Base-by-base conservation (phyloP, 106 monocot genomes). In the Apostasia ramifera region DNA sequence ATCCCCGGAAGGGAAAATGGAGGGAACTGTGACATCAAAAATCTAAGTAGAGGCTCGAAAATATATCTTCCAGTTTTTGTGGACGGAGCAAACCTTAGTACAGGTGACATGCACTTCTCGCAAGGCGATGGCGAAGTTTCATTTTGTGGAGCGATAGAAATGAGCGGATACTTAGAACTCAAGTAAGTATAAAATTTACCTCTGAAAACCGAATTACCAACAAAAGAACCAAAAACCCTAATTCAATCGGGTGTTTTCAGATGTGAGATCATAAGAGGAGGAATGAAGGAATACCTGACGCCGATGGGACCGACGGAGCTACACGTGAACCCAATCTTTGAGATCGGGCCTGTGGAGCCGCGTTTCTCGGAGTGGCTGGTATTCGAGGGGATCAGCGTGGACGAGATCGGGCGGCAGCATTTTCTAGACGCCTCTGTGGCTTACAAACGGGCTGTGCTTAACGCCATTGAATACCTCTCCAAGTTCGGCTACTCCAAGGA, bases 41-140 rank as follows among this genome's bases (percentile, higher is more conserved):
- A 95, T 71, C 82, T 95, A 47, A 95, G 91, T 46, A 81, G 79
- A 72, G 95, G 95, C 41, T 91, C 88, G 40, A 95, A 88, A 69
- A 73, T 95, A 44, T 95, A 91, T 75, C 88, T 95, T 62, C 91
- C 95, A 9, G 91, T 95, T 55, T 91, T 91, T 76, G 82, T 95
- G 0, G 88, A 95, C 60, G 95, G 91, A 42, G 91, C 88, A 70
- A 88, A 91, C 66, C 78, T 91, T 10, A 91, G 91, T 46, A 82
- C 88, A 57, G 91, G 88, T 8, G 94, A 91, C 73, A 95, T 95
- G 91, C 94, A 95, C 66, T 95, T 95, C 66, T 95, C 94, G 41
- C 91, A 95, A 67, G 94, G 91, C 8, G 94, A 91, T 71, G 94
- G 91, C 6, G 88, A 95, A 72, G 81, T 95, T 50, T 88, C 94